Conservation (phyloP, 768 basidiomycete species). For the Russula ochroleuca region DNA sequence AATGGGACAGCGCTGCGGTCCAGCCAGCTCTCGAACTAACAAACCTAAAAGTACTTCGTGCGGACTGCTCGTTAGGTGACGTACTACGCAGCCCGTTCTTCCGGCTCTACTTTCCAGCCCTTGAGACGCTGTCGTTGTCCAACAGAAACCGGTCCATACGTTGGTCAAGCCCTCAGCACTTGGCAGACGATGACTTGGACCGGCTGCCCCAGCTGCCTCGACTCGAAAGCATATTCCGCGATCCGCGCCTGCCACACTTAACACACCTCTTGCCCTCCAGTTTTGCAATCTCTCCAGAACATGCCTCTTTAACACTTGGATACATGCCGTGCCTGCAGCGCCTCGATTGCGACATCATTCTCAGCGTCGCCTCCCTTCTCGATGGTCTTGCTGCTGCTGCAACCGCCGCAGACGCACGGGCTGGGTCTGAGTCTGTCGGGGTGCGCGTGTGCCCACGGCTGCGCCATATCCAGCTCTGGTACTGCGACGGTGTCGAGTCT, state of each 20-base stretch:
- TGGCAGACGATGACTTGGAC: not conserved
- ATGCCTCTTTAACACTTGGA: conserved; percentile 19
- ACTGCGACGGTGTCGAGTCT: conserved; percentile 14
- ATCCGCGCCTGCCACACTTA: conserved; percentile 24
- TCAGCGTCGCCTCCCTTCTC: conserved; percentile 9
- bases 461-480: conserved; percentile 22
- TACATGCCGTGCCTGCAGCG: conserved; percentile 24
- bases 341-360: conserved; percentile 25
- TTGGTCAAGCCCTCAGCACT: not conserved
- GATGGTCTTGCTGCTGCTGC: conserved; percentile 18
- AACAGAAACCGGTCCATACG: conserved; percentile 10
- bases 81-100: conserved; percentile 23
- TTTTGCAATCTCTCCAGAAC: conserved; percentile 14
- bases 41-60: conserved; percentile 17
- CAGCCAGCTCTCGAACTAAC: conserved; percentile 16
- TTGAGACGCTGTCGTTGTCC: conserved; percentile 21
- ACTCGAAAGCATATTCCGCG: conserved; percentile 25
- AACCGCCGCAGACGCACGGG: not conserved
- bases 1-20: not conserved
- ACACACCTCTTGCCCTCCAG: conserved; percentile 19
- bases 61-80: conserved; percentile 18
- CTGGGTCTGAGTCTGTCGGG: not conserved
- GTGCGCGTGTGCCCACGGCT: conserved; percentile 14
- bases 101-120: conserved; percentile 19
- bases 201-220: conserved; percentile 17